A percentile compares a stretch with the other conserved stretches of the same genome.
Evolutionary conservation across 495 filamentous ascomycete genomes (phyloP).

Genomic region (Penicillium paradoxum): DNA sequence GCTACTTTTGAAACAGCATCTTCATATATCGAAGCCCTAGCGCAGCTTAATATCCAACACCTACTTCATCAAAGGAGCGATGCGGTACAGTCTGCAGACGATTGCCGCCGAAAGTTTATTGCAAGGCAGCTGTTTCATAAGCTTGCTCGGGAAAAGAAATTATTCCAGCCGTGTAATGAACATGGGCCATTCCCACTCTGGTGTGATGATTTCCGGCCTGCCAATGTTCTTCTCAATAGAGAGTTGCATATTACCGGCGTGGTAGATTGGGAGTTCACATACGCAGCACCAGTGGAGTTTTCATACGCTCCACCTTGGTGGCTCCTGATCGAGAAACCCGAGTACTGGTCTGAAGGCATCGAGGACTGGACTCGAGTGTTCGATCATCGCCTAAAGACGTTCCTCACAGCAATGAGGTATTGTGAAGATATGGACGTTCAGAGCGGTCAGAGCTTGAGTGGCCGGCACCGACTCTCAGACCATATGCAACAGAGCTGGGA

Average conservation of each 20-base stretch:
- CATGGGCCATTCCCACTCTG: conserved; percentile 24
- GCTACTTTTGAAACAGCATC: no score
- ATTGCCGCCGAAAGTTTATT: conserved; percentile 38
- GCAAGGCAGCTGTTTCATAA: conserved; percentile 35
- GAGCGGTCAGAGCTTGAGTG: conserved; percentile 11
- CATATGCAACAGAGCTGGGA: no score
- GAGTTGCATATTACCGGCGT: conserved; percentile 4
- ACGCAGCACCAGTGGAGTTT: conserved; percentile 12
- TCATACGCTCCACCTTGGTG: conserved; percentile 27
- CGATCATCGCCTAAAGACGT: conserved; percentile 9
- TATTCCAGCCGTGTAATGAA: conserved; percentile 24
- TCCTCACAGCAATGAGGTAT: conserved; percentile 1
- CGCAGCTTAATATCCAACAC: no score
- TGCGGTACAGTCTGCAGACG: conserved; percentile 25
- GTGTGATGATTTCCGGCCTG: conserved; percentile 27
- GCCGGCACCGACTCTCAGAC: no score
- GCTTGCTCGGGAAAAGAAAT: conserved; percentile 22
- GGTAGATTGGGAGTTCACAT: conserved; percentile 16
- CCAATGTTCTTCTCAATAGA: conserved; percentile 26
- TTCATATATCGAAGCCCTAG: no score
- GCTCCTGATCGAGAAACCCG: conserved; percentile 34
- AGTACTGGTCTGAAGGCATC: conserved; percentile 29
- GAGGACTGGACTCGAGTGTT: conserved; percentile 14
- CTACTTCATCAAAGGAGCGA: no score
- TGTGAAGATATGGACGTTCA: neutral